Conservation (phyloP, 2,329 filamentous ascomycete genomes). For the Teratosphaeria nubilosa region DNA sequence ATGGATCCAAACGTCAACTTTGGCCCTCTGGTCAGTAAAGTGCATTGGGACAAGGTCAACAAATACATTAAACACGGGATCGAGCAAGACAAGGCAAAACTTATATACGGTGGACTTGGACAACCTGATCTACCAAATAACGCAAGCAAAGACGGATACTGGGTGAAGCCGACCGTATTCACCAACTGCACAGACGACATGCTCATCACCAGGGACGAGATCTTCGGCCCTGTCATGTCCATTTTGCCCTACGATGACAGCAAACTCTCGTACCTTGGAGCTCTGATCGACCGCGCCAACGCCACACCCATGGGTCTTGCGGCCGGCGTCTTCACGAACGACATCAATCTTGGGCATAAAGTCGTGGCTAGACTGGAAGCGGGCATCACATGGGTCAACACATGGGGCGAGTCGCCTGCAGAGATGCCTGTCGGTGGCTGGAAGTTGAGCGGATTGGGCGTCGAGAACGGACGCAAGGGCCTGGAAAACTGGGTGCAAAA, state of each 20-base stretch:
- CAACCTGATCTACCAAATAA: slow-evolving; percentile 42
- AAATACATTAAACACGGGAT: slow-evolving; percentile 67
- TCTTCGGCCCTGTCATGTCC: slow-evolving; percentile 80
- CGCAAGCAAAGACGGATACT: slow-evolving; percentile 55
- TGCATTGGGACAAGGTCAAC: slow-evolving; percentile 69
- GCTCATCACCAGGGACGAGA: slow-evolving; percentile 71
- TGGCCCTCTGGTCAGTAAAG: slow-evolving; percentile 66
- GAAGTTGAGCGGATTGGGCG: slow-evolving; percentile 80
- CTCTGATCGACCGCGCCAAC: slow-evolving; percentile 65
- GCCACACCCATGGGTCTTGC: slow-evolving; percentile 68
- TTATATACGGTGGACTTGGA: slow-evolving; percentile 62
- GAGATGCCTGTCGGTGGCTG: slow-evolving; percentile 90
- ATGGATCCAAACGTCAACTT: slow-evolving; percentile 68
- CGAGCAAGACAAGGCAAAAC: slow-evolving; percentile 59
- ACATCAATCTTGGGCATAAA: slow-evolving; percentile 63
- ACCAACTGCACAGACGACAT: slow-evolving; percentile 76
- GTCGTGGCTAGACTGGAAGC: slow-evolving; percentile 64
- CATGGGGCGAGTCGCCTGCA: slow-evolving; percentile 83
- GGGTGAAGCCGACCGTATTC: slow-evolving; percentile 76
- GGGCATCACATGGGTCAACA: slow-evolving; percentile 87
- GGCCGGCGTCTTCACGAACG: slow-evolving; percentile 70
- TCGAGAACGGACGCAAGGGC: slow-evolving; percentile 74
- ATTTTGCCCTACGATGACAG: slow-evolving; percentile 58
- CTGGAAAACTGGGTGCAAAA: slow-evolving; percentile 75
- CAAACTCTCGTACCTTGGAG: slow-evolving; percentile 44